phyloP scores from a whole-genome alignment of 495 filamentous ascomycete species.

The Tuber brumale region DNA sequence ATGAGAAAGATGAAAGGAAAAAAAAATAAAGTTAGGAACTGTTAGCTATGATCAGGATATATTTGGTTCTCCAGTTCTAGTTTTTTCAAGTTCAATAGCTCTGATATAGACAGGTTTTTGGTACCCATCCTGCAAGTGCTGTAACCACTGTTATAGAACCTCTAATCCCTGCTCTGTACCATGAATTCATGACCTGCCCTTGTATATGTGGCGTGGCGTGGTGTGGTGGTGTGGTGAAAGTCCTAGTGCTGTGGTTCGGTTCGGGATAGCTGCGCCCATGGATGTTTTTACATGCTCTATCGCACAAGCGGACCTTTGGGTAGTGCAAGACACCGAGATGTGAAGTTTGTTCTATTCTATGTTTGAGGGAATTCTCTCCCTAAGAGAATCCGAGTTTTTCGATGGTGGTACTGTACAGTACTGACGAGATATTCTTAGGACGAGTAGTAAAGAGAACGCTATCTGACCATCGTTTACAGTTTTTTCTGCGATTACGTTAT shows the following conservation, averaged over 20 bases:
- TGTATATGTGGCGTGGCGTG: no score
- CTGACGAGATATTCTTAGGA: neutral
- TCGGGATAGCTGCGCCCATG: neutral
- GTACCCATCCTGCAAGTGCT: no score
- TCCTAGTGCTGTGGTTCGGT: neutral
- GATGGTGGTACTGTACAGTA: no score
- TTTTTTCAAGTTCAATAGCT: no score
- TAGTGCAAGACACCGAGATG: neutral
- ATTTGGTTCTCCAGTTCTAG: no score
- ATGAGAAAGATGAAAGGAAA: no score
- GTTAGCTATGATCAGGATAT: no score
- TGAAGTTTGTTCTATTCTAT: neutral
- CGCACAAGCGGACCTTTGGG: neutral
- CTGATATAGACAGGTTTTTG: no score
- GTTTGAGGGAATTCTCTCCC: neutral
- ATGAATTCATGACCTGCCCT: no score
- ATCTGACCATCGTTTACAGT: neutral
- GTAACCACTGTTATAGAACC: no score
- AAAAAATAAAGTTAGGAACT: no score
- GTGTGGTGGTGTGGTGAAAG: neutral
- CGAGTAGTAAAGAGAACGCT: neutral
- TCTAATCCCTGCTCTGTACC: no score
- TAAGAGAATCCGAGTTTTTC: neutral
- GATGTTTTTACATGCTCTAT: neutral
- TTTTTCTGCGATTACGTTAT: neutral